Conservation (phyloP, 306 rosid genomes). For the Lotus japonicus region DNA sequence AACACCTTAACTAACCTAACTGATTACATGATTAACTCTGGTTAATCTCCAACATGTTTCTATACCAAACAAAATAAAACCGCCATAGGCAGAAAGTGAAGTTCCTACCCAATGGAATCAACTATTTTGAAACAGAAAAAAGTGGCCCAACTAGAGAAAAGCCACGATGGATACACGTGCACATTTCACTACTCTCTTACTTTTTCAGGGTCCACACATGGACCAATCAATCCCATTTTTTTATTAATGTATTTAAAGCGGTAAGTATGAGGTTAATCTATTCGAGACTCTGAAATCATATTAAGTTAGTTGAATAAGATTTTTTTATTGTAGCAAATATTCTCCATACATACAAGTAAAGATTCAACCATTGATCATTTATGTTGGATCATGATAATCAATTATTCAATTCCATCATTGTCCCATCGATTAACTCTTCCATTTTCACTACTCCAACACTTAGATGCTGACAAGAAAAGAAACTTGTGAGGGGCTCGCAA, state of each 20-base stretch:
- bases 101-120: constrained; percentile 4
- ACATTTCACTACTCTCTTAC: background rate
- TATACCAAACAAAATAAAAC: background rate
- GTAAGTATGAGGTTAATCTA: too few relatives aligned
- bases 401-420: too few relatives aligned
- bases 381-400: too few relatives aligned
- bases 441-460: background rate
- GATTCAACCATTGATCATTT: too few relatives aligned
- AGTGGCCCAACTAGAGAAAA: constrained; percentile 15
- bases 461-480: constrained; percentile 1
- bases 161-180: constrained; percentile 36
- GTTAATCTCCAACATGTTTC: too few relatives aligned
- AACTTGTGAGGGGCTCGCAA: background rate
- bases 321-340: too few relatives aligned
- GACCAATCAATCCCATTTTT: constrained; percentile 14
- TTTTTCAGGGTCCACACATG: background rate
- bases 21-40: too few relatives aligned
- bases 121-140: background rate
- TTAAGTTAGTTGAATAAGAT: too few relatives aligned
- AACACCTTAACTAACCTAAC: too few relatives aligned
- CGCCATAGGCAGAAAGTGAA: constrained; percentile 6
- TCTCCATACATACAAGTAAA: too few relatives aligned
- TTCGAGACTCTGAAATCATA: too few relatives aligned
- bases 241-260: too few relatives aligned
- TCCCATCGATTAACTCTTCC: background rate